These are phyloP conservation scores for Pestalotiopsis sp. DNA, from an alignment of 2,329 filamentous ascomycete genomes.

Conservation along the genomic window DNA sequence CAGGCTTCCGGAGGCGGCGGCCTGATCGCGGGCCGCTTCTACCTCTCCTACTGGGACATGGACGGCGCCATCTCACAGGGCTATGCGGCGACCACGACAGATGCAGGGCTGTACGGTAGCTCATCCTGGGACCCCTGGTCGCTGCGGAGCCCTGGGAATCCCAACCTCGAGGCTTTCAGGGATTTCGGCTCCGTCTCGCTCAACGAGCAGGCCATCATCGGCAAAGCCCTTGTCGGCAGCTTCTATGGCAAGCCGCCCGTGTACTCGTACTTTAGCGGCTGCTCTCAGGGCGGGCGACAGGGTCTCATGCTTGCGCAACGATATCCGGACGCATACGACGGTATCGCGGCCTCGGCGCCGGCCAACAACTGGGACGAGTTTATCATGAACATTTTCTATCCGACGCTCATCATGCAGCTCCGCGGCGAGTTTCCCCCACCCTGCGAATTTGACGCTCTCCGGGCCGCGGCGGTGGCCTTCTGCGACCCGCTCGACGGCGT, in stretches of 20 bases:
- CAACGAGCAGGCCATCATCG: slow-evolving; percentile 20
- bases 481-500: slow-evolving; percentile 6
- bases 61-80: slow-evolving; percentile 23
- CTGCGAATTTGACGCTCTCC: neutral
- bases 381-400: neutral
- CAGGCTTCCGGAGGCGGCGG: slow-evolving; percentile 33
- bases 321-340: slow-evolving; percentile 56
- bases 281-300: slow-evolving; percentile 55
- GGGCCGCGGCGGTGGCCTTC: neutral
- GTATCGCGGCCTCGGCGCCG: slow-evolving; percentile 49
- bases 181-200: slow-evolving; percentile 27
- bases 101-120: slow-evolving; percentile 22
- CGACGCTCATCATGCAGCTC: neutral
- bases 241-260: slow-evolving; percentile 37
- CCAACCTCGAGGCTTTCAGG: slow-evolving; percentile 25
- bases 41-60: slow-evolving; percentile 19
- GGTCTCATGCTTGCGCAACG: slow-evolving; percentile 53
- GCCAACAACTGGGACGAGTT: slow-evolving; percentile 33
- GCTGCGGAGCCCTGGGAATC: slow-evolving; percentile 21
- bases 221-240: slow-evolving; percentile 13
- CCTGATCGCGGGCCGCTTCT: slow-evolving; percentile 24
- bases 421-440: neutral
- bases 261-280: slow-evolving; percentile 57
- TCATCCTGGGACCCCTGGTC: slow-evolving; percentile 17
- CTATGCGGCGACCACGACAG: slow-evolving; percentile 27